Conservation (phyloP, 768 basidiomycete species). For the Kwoniella pini region DNA sequence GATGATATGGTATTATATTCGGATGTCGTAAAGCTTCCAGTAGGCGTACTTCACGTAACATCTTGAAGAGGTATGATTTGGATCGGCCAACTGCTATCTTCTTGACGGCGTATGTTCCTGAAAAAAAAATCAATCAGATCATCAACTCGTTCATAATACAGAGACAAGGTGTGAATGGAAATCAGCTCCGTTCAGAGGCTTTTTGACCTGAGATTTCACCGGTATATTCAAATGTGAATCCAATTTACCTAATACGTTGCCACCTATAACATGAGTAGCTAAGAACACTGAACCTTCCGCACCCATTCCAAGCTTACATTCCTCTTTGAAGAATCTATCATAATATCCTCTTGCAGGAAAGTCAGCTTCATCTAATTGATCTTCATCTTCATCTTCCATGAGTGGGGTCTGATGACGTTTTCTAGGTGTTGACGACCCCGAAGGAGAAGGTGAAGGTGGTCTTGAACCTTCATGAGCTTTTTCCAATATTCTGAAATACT, state of each 20-base stretch:
- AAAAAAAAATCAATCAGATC: neutral
- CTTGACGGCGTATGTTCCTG: slow-evolving; percentile 76
- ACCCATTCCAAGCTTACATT: slow-evolving; percentile 87
- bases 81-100: slow-evolving; percentile 94
- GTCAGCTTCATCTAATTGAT: slow-evolving; percentile 20
- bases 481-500: slow-evolving; percentile 47
- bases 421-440: neutral
- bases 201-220: no score
- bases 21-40: slow-evolving; percentile 84
- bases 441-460: slow-evolving; percentile 33
- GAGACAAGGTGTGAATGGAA: no score
- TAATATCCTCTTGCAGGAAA: slow-evolving; percentile 82
- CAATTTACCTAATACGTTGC: slow-evolving; percentile 77
- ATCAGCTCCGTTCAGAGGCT: no score
- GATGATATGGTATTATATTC: slow-evolving; percentile 94
- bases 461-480: slow-evolving; percentile 47
- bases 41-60: slow-evolving; percentile 80
- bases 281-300: slow-evolving; percentile 84
- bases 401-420: slow-evolving; percentile 6
- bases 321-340: slow-evolving; percentile 87
- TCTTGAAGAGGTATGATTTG: slow-evolving; percentile 77
- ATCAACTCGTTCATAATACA: neutral
- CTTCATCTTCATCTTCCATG: slow-evolving; percentile 20
- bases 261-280: slow-evolving; percentile 77
- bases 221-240: no score